Conservation (phyloP, 1,139 yeast species). For the Blastobotrys buckinghamii region DNA sequence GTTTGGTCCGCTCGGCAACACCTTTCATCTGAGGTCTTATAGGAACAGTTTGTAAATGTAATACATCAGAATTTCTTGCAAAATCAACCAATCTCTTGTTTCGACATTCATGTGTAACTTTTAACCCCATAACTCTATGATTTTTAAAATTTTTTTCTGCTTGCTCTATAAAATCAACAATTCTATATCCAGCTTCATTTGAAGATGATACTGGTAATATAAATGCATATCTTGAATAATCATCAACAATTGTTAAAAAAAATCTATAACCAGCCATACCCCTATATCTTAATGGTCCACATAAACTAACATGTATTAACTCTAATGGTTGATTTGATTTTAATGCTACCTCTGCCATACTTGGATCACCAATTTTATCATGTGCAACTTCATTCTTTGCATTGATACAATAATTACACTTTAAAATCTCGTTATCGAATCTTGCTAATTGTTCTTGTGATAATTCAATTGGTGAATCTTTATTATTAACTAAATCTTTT, state of each 20-base stretch:
- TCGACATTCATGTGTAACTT: conserved; percentile 12
- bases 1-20: conserved; percentile 13
- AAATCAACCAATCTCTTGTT: conserved; percentile 9
- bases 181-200: conserved; percentile 7
- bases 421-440: background rate
- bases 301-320: conserved; percentile 11
- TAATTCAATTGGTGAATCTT: background rate
- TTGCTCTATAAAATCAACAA: conserved; percentile 9
- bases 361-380: conserved; percentile 8
- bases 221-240: conserved; percentile 10
- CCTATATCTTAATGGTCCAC: conserved; percentile 8
- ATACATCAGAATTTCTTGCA: conserved; percentile 6
- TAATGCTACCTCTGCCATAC: conserved; percentile 9
- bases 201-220: conserved; percentile 7
- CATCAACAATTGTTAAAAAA: conserved; percentile 10
- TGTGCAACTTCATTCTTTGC: conserved; percentile 5
- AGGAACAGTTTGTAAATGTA: conserved; percentile 11
- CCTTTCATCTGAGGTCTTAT: conserved; percentile 12
- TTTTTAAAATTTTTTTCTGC: conserved; percentile 4
- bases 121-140: conserved; percentile 8
- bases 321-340: conserved; percentile 12
- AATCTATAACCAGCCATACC: conserved; percentile 8
- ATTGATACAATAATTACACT: conserved; percentile 2
- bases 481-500: background rate
- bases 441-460: background rate